These are phyloP conservation scores for Tolypocladium amazonense DNA, from an alignment of 2,329 filamentous ascomycete species.

Conservation along the genomic window DNA sequence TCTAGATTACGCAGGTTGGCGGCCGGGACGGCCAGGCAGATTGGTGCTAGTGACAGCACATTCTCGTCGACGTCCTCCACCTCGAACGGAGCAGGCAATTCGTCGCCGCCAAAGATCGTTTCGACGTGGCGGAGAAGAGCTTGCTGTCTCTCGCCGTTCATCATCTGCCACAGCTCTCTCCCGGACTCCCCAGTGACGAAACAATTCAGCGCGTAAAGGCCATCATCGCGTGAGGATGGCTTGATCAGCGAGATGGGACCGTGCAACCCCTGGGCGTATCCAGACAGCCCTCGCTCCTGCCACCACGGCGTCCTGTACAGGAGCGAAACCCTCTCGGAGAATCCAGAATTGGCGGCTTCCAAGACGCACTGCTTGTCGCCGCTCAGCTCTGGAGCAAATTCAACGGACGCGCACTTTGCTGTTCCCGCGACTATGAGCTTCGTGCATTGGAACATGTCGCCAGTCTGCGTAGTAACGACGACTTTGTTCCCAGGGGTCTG, in stretches of 20 bases:
- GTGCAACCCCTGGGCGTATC: slow-evolving; percentile 5
- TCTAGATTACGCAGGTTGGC: slow-evolving; percentile 3
- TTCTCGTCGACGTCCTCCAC: slow-evolving; percentile 2
- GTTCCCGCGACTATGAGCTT: slow-evolving; percentile 9
- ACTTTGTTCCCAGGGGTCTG: slow-evolving; percentile 6
- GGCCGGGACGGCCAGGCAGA: slow-evolving; percentile 6
- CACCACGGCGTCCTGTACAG: slow-evolving; percentile 12
- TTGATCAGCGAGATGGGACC: slow-evolving; percentile 8
- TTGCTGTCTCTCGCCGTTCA: slow-evolving; percentile 2
- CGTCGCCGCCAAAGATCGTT: slow-evolving; percentile 4
- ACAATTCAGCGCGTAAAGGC: slow-evolving; percentile 8
- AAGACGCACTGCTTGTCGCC: slow-evolving; percentile 10
- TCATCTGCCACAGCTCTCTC: slow-evolving; percentile 6
- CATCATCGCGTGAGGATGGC: slow-evolving; percentile 7
- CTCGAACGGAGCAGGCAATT: slow-evolving; percentile 3
- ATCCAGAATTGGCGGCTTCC: slow-evolving; percentile 4
- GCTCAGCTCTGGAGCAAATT: slow-evolving; percentile 7
- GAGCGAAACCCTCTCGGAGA: slow-evolving; percentile 7
- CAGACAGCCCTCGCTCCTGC: slow-evolving; percentile 9
- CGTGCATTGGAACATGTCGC: slow-evolving; percentile 7
- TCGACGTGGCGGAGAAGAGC: slow-evolving; percentile 2
- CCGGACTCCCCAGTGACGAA: slow-evolving; percentile 8
- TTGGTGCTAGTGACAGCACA: not conserved
- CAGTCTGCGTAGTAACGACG: slow-evolving; percentile 6
- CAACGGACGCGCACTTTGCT: slow-evolving; percentile 4